A percentile compares a stretch with the other conserved stretches of the same genome.
Evolutionary conservation across 441 rosid genomes (phyloP).

Genomic region (Dalechampia spathulata): DNA sequence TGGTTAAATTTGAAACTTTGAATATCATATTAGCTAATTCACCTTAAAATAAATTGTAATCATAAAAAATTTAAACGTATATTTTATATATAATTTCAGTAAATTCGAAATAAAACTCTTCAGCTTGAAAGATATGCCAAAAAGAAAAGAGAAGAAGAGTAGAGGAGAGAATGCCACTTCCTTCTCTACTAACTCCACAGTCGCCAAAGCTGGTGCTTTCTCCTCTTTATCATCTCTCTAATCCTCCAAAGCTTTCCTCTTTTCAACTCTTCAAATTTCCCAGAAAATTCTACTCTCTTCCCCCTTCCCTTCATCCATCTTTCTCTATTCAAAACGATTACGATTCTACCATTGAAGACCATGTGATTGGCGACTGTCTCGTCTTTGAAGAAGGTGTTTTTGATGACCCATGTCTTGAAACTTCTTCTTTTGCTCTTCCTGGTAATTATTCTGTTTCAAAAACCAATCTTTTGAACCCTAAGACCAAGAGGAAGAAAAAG

Average conservation of each 20-base stretch:
- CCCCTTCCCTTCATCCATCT: constrained; percentile 30
- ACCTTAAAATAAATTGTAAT: no score
- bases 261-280: constrained; percentile 21
- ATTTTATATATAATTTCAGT: no score
- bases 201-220: constrained; percentile 1
- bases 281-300: constrained; percentile 21
- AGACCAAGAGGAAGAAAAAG: constrained; percentile 18
- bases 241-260: constrained; percentile 9
- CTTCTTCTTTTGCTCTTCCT: constrained; percentile 3
- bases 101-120: no score
- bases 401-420: constrained; percentile 59
- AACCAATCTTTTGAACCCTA: no score
- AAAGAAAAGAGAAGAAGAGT: no score
- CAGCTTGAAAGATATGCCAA: no score
- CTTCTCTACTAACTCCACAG: constrained; percentile 21
- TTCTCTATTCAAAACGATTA: constrained; percentile 17
- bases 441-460: background rate
- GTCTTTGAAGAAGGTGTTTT: constrained; percentile 83
- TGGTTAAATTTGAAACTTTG: no score
- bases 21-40: no score
- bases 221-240: constrained; percentile 5
- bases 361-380: constrained; percentile 70
- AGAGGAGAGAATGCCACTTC: constrained; percentile 25
- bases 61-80: no score
- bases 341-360: constrained; percentile 26